These are phyloP conservation scores for Prosopis cineraria DNA, from an alignment of 306 rosid genomes.

Conservation along the genomic window DNA sequence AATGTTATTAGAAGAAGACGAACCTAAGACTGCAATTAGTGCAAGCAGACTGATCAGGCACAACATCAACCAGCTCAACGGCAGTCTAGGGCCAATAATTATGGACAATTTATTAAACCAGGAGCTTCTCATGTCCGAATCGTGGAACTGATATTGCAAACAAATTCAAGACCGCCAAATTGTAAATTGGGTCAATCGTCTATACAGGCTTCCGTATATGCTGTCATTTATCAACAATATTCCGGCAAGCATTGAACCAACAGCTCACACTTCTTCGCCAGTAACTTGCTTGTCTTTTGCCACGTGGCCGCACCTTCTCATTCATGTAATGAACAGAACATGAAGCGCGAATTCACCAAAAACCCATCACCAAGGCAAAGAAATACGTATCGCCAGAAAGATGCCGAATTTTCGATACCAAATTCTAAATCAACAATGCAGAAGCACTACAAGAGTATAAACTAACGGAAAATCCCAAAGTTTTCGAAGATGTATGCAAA, in stretches of 20 bases:
- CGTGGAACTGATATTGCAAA: slow-evolving; percentile 33
- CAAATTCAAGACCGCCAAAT: slow-evolving; percentile 43
- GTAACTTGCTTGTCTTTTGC: slow-evolving; percentile 25
- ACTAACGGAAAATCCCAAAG: slow-evolving; percentile 8
- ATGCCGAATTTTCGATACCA: slow-evolving; percentile 2
- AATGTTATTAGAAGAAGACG: slow-evolving; percentile 65
- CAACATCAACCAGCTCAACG: slow-evolving; percentile 74
- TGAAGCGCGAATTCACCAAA: slow-evolving; percentile 12
- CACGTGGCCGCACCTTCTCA: slow-evolving; percentile 30
- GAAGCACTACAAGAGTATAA: background rate
- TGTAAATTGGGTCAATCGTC: slow-evolving; percentile 43
- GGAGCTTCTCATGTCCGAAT: slow-evolving; percentile 88
- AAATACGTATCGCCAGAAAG: slow-evolving; percentile 26
- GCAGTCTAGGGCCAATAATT: slow-evolving; percentile 71
- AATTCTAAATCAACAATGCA: slow-evolving; percentile 38
- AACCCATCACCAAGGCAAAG: slow-evolving; percentile 23
- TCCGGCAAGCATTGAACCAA: slow-evolving; percentile 56
- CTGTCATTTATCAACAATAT: slow-evolving; percentile 42
- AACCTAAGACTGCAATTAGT: slow-evolving; percentile 65
- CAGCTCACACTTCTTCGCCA: slow-evolving; percentile 40
- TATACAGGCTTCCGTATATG: slow-evolving; percentile 33
- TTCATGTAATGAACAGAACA: slow-evolving; percentile 22
- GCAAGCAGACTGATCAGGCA: slow-evolving; percentile 71
- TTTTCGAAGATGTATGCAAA: background rate
- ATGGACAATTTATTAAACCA: slow-evolving; percentile 75